Base-by-base conservation (phyloP, 371 early-diverging fungal species). In the Encephalitozoon cuniculi region DNA sequence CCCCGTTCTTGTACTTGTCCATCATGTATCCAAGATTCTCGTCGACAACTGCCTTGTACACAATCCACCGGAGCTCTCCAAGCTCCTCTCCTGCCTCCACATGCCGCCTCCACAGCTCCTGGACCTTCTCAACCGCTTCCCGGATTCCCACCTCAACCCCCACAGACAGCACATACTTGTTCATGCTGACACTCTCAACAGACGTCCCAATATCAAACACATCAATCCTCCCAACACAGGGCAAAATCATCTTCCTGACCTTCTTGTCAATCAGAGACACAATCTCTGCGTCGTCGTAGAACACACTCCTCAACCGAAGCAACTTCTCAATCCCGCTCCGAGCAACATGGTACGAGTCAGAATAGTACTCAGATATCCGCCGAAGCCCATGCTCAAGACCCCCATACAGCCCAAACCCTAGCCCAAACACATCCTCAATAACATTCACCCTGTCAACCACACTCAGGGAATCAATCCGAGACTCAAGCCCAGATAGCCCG, bases 311-410 rank as follows among this genome's bases (percentile, higher is more conserved):
- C 37, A 89, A 64, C 37, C 73, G 78, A 2, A 71, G 74, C 0
- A 90, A 49, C 51, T 86, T 83, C 18, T 55, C 65, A 23, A 82
- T 71, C 43, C 87, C 80, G 71, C 86, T 82, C 21, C 82, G 76
- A 87, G 4, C 49, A 46, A 46, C 88, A 83, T 37, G 86, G 86
- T 34, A 76, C 79, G 8, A 55, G 34, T 28, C 39, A 23, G 59
- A 23, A 66, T 28, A 65, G 28, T 37, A 52, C 40, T 15, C 34
- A 11, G 69, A 12, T 23, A 46, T 78, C 63, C 53, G 53, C 34
- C 68, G 30, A 23, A 54, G 28, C 9, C 28, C 30, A 1, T 26
- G 30, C 15, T 2, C 11, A 30, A 54, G 4, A 2, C 54, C 34
- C n/a, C 28, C 25, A 63, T 72, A 72, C 12, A 28, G 49, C 8